Percentiles rank a stretch among this genome's conserved stretches.
Conservation (phyloP, 345 rosid species). For the Syzygium aqueum region DNA sequence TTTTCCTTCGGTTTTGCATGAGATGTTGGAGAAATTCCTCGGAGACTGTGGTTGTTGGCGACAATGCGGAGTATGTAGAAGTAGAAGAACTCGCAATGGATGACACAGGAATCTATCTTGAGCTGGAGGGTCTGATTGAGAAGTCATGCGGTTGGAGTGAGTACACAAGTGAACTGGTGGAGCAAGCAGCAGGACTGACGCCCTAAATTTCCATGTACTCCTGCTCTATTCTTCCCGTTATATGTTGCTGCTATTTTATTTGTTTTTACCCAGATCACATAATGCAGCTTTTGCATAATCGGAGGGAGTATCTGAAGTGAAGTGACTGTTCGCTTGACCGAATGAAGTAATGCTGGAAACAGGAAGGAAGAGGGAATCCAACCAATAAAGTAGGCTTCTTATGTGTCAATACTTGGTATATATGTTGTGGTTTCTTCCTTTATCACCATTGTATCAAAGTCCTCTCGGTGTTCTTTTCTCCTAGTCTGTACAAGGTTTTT, state of each 20-base stretch:
- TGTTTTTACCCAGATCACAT: neutral
- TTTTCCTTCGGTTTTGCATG: neutral
- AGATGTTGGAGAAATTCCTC: conserved; percentile 9
- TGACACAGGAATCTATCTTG: conserved; percentile 18
- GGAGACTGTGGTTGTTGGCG: conserved; percentile 4
- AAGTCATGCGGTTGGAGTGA: conserved; percentile 22
- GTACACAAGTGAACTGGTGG: conserved; percentile 11
- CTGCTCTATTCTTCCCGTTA: neutral
- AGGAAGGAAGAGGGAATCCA: neutral
- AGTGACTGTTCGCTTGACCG: neutral
- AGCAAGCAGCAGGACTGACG: conserved; percentile 9
- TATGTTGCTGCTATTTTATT: neutral
- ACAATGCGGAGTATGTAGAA: neutral
- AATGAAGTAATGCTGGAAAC: neutral
- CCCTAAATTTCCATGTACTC: neutral
- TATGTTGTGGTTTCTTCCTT: neutral
- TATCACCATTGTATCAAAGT: neutral
- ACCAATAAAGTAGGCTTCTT: neutral
- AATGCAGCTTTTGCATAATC: neutral
- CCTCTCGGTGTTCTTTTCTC: neutral
- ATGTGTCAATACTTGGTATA: neutral
- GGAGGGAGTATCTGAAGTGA: neutral
- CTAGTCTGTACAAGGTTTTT: neutral
- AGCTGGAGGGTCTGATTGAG: conserved; percentile 24
- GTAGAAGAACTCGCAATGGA: neutral